Conservation (phyloP, 495 filamentous ascomycete genomes). For the Trichoderma asperelloides region DNA sequence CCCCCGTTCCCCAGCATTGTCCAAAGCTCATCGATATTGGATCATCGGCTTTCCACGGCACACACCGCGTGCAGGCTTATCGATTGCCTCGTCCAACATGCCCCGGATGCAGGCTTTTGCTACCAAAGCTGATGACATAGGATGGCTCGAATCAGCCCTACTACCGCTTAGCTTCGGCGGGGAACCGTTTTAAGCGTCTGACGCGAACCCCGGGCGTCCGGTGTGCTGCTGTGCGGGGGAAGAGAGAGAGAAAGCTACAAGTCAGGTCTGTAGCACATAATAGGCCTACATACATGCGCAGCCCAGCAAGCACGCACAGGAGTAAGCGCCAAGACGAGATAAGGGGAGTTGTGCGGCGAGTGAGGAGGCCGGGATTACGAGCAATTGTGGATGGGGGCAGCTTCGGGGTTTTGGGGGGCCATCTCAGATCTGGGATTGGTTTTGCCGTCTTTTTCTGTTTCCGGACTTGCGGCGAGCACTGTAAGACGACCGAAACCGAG, state of each 20-base stretch:
- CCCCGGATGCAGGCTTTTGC: not conserved
- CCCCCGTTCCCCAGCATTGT: not conserved
- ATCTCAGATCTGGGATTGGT: too few relatives aligned
- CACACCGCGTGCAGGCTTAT: not conserved
- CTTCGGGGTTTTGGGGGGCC: too few relatives aligned
- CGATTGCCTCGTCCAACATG: not conserved
- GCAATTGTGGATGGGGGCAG: too few relatives aligned
- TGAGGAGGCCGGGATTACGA: too few relatives aligned
- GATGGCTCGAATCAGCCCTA: slow-evolving; percentile 3
- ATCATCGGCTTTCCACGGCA: slow-evolving; percentile 4
- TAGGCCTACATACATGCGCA: not conserved
- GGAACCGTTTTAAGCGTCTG: not conserved
- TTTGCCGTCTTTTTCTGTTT: too few relatives aligned
- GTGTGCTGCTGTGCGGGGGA: not conserved
- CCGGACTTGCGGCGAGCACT: too few relatives aligned
- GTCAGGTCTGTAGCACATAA: too few relatives aligned
- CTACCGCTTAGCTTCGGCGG: slow-evolving; percentile 5
- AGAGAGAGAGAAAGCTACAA: not conserved
- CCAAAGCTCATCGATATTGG: not conserved
- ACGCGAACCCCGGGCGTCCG: not conserved
- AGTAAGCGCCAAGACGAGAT: too few relatives aligned
- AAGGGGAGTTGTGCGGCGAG: too few relatives aligned
- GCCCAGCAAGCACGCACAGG: too few relatives aligned
- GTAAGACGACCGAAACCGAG: too few relatives aligned
- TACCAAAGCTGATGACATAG: not conserved